phyloP scores from a whole-genome alignment of 2,329 filamentous ascomycete species.

The Nannizzia gypsea region DNA sequence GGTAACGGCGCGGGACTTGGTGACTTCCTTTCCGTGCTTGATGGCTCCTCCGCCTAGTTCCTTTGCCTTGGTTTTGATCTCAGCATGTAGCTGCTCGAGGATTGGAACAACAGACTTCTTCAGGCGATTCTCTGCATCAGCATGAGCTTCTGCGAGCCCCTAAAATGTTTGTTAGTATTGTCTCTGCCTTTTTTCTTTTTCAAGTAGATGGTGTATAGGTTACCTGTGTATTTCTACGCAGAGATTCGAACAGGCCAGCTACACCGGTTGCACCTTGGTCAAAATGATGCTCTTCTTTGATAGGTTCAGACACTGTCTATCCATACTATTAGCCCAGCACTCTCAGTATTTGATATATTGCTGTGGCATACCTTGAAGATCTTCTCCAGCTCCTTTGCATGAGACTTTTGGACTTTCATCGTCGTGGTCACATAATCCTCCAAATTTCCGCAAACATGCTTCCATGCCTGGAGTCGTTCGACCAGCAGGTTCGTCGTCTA shows the following conservation, averaged over 20 bases:
- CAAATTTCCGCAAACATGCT: constrained; percentile 80
- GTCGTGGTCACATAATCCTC: constrained; percentile 80
- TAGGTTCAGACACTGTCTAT: constrained; percentile 69
- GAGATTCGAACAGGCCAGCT: constrained; percentile 83
- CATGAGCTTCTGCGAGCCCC: constrained; percentile 75
- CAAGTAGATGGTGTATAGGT: constrained; percentile 6
- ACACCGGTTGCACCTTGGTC: constrained; percentile 80
- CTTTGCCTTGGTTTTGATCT: constrained; percentile 94
- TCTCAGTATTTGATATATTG: not conserved
- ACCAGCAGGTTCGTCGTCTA: constrained; percentile 69
- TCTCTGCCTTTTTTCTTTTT: not conserved
- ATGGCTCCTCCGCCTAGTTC: constrained; percentile 69
- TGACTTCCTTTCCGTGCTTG: constrained; percentile 80
- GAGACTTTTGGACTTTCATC: constrained; percentile 72
- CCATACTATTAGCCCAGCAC: constrained; percentile 8
- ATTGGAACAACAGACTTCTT: constrained; percentile 77
- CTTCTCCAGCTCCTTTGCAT: constrained; percentile 92
- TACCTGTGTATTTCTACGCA: constrained; percentile 77
- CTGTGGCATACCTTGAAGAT: constrained; percentile 58
- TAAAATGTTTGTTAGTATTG: constrained; percentile 27
- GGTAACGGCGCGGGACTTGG: constrained; percentile 71
- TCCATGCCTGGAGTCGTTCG: constrained; percentile 88
- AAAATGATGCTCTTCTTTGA: constrained; percentile 87
- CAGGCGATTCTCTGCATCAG: constrained; percentile 82
- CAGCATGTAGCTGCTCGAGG: constrained; percentile 80